Base-by-base conservation (phyloP, 176 grass and related monocot genomes). In the Tillandsia fasciculata region DNA sequence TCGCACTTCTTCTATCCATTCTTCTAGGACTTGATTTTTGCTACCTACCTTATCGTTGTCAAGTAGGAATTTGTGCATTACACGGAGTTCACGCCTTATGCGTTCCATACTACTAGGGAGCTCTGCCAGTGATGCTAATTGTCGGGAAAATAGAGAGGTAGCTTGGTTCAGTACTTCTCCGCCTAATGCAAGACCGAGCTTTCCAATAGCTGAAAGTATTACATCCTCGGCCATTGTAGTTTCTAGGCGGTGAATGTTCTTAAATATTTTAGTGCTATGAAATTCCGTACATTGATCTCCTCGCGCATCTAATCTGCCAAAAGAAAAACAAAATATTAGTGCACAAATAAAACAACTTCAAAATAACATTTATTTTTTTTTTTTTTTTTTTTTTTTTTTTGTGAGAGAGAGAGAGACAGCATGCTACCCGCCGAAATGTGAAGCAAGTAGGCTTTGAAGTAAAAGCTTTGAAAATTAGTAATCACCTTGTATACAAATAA, bases 21-120 rank as follows among this genome's bases (percentile, higher is more conserved):
- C 66, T 77, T 86, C 52, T 6, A 73, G 12, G 3, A 52, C 74
- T 78, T 64, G 73, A 70, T 20, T 22, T 4, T 65, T 57, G 1
- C 29, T 64, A 3, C 27, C 56, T 22, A 12, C 49, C 48, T 3
- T 63, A 6, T 64, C 51, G 10, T 53, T 51, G 17, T 75, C 53
- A 57, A 42, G 50, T 14, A 85, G 26, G 51, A 76, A 85, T 47
- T 53, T 59, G 14, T 85, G 20, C 7, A 85, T 80, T 26, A 85
- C 9, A 48, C 48, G 29, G 63, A 85, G 72, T 63, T 85, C 82
- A 48, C 63, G 17, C 14, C 42, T 48, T 59, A 80, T 71, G 52
- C 53, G 52, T 23, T 66, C 67, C 77, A 85, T 85, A 52, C 69
- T 52, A 27, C 2, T 10, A 11, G 68, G 76, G 26, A 84, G 52